Conservation (phyloP, 805 yeast genomes). For the Starmerella bacillaris region DNA sequence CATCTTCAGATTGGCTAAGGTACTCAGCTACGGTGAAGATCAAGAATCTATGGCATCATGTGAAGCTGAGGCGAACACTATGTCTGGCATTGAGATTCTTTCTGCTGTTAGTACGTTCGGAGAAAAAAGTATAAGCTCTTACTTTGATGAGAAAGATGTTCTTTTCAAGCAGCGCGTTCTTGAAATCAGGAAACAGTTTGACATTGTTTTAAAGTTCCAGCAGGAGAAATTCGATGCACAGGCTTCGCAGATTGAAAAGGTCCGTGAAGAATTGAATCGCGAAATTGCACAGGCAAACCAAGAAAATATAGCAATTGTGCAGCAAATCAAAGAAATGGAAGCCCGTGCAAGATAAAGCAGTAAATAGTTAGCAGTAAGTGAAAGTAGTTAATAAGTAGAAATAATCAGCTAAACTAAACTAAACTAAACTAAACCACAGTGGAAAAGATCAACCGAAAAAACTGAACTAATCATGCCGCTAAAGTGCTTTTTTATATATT, state of each 20-base stretch:
- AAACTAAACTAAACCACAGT: too few species aligned
- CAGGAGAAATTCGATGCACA: conserved; percentile 84
- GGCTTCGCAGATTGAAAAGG: conserved; percentile 70
- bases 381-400: too few species aligned
- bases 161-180: conserved; percentile 11
- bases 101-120: conserved; percentile 8
- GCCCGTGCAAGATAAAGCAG: too few species aligned
- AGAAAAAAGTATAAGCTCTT: conserved; percentile 4
- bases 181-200: conserved; percentile 36
- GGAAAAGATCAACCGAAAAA: too few species aligned
- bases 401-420: too few species aligned
- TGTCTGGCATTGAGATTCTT: conserved; percentile 9
- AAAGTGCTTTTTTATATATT: too few species aligned
- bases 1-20: conserved; percentile 13
- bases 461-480: too few species aligned
- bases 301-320: conserved; percentile 37
- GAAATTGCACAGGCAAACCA: conserved; percentile 26
- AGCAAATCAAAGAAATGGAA: conserved; percentile 8
- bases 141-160: conserved; percentile 8
- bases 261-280: conserved; percentile 34
- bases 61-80: background rate
- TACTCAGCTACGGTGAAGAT: conserved; percentile 3
- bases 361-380: too few species aligned
- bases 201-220: conserved; percentile 74
- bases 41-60: background rate